Evolutionary conservation across 345 rosid genomes (phyloP), one percentile per base, ranked within the genome.

Genomic region (Garcia nutans): DNA sequence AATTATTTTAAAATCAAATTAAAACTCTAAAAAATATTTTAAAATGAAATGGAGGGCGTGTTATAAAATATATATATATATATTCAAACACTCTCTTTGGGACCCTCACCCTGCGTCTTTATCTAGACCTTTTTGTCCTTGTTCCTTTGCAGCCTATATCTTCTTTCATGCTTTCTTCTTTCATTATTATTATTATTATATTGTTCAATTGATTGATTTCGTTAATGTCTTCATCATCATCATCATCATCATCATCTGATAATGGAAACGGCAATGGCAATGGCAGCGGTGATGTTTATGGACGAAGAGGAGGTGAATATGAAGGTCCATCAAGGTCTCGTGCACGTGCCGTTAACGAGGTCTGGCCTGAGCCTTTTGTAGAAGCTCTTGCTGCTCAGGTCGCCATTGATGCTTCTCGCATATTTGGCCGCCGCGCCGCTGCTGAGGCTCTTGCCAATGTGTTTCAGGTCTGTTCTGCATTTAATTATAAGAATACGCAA

Each of bases 361-460:
- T 87, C 9, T 96, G 99, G 99, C 99, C 98, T 0, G 97, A 92
- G 71, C 98, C 93, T 70, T 90, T 96, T 66, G 79, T 96, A 19
- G 99, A 96, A 79, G 91, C 94, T 50, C 91, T 96, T 22, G 97
- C 97, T 22, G 71, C 82, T 61, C 96, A 86, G 33, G 96, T 89
- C 10, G 98, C 98, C 74, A 71, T 79, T 57, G 88, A 89, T 44
- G 93, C 91, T 67, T 80, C 89, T 66, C 87, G 82, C 68, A 70
- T 87, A 1, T 2, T 17, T 10, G 93, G 99, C 2, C 90, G 89
- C 20, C 96, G 89, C 15, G 84, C 92, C 22, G 98, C 89, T 1
- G 98, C 97, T 22, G 85, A 85, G 13, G 91, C 96, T 19, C 82
- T 96, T 26, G 85, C 86, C 83, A 95, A 86, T 81, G 80, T 96